Conservation (phyloP, 1,284 basidiomycete species). For the Anthracocystis setariae region DNA sequence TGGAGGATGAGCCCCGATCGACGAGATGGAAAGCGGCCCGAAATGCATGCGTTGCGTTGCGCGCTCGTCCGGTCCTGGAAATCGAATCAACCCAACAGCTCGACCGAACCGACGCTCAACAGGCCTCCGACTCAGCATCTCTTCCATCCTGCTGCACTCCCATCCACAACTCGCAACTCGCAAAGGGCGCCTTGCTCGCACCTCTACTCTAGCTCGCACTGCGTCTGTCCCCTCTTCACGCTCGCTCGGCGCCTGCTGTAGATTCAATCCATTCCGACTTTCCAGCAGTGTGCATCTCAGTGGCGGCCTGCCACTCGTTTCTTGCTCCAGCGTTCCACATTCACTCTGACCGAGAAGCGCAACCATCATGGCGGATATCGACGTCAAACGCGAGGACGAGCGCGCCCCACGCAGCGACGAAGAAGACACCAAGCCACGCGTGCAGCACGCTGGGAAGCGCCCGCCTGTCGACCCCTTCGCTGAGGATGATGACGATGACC, state of each 20-base stretch:
- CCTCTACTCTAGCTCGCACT: neutral
- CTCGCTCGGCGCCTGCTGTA: too few species aligned
- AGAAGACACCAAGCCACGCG: constrained; percentile 10
- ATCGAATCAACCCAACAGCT: constrained; percentile 16
- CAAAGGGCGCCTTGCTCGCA: neutral
- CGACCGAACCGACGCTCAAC: too few species aligned
- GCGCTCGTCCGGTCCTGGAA: constrained; percentile 6
- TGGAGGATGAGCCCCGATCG: neutral
- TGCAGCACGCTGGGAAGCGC: constrained; percentile 32
- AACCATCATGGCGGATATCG: constrained; percentile 35
- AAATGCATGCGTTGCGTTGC: neutral
- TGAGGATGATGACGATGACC: constrained; percentile 46
- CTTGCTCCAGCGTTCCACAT: neutral
- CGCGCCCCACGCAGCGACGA: neutral
- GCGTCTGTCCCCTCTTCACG: too few species aligned
- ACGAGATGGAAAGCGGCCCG: neutral
- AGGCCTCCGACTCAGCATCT: neutral
- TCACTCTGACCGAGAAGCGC: neutral
- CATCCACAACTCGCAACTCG: neutral
- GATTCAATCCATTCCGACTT: too few species aligned
- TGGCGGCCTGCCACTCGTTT: neutral
- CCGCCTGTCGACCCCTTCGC: constrained; percentile 43
- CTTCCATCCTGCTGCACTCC: neutral
- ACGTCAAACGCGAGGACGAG: constrained; percentile 33
- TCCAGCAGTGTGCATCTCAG: neutral